Evolutionary conservation across 495 filamentous ascomycete genomes (phyloP), one percentile per base, ranked within the genome.

Genomic region (Schizothecium vesticola): DNA sequence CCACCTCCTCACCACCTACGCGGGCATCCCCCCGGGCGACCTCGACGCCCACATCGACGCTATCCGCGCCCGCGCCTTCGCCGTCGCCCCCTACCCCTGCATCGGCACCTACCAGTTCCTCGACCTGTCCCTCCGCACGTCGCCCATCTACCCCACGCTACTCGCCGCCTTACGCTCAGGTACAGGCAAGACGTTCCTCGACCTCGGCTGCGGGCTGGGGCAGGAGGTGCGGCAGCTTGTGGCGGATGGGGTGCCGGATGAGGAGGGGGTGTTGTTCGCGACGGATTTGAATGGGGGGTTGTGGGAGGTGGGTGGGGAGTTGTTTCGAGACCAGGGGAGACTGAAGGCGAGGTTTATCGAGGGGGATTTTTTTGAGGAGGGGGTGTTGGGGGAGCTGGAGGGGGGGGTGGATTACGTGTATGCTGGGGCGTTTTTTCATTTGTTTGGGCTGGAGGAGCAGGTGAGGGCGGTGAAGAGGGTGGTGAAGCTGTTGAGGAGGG

Each of bases 361-460:
- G 21, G 64, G 28, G 26, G 57, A 66, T 16, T 56, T 28, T 1
- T 66, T 66, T 21, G 56, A 66, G 0, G 57, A 43, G 1, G 24
- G 6, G 28, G 56, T 70, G 28, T 22, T 62, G 36, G 5, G 16
- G 23, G 33, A 67, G 0, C 69, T 88, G 22, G 68, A 75, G 4
- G 80, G 80, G 7, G 72, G 80, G 29, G 71, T 90, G 4, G 82
- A 89, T 59, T 85, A 90, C 22, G 71, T 88, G 59, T 81, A 87
- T 68, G 78, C 83, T 0, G 77, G 77, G 1, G 82, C 81, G 0
- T 86, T 91, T 70, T 83, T 91, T 55, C 87, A 90, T 63, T 78
- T 90, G 3, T 91, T 88, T 63, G 66, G 66, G n/a, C 84, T 76
- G 64, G 79, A 83, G 2, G 72, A 82, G 11, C 88, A 90, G 66